Base-by-base conservation (phyloP, 2,329 filamentous ascomycete species). In the Fusarium coicis region DNA sequence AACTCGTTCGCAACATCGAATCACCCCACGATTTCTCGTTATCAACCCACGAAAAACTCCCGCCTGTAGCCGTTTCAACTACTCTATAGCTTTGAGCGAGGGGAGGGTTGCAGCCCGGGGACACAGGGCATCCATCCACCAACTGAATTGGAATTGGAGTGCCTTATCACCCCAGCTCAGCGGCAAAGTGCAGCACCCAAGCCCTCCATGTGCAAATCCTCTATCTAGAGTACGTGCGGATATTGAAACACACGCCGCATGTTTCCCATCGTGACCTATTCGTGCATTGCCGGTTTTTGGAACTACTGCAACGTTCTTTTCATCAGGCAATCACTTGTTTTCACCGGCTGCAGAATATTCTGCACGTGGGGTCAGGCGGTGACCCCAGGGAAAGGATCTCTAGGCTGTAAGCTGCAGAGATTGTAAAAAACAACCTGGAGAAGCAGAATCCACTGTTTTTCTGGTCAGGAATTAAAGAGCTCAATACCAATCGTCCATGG, bases 321-420 rank as follows among this genome's bases (percentile, higher is more conserved):
- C 18, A 62, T 71, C 70, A 68, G 66, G 54, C 66, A 73, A 73
- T 73, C 60, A 37, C 53, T 68, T 55, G 50, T 71, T 68, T 68
- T 57, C 57, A 74, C 62, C 71, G 56, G 71, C 71, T 73, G 71
- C 71, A 73, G 36, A 68, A 44, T 66, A 49, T 62, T 47, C 66
- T 73, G 70, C 70, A 73, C 70, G 70, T 63, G 71, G 58, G 58
- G 58, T 72, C 71, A 74, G 71, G 66, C 58, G 66, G 62, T 74
- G 66, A 69, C 66, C 70, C 70, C 70, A 55, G 56, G 54, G 30
- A 50, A 54, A 40, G 54, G 43, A 68, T 61, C 60, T 66, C 66
- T 56, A 47, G 10, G 26, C 4, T 67, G 43, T 43, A 66, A 57
- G 54, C 42, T 57, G 60, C 37, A 39, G 19, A 49, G 40, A 52